Percentiles rank a stretch among this genome's conserved stretches.
These are phyloP conservation scores for Croton setiger DNA, from an alignment of 441 rosid species.

Conservation along the genomic window DNA sequence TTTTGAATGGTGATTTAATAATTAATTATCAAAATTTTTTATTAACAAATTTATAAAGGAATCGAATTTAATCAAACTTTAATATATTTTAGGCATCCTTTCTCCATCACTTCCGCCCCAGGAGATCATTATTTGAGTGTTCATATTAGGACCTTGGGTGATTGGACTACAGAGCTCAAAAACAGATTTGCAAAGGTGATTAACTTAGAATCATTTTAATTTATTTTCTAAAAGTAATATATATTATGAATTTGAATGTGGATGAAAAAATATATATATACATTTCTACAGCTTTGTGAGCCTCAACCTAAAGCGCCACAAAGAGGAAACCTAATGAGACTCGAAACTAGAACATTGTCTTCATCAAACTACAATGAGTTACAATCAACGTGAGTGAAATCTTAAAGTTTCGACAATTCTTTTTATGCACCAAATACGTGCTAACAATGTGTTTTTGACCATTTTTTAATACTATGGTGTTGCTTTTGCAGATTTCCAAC, in stretches of 20 bases:
- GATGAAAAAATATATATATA: too few species aligned
- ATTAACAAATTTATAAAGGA: neutral
- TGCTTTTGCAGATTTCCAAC: constrained; percentile 57
- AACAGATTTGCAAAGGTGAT: constrained; percentile 58
- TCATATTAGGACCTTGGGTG: constrained; percentile 86
- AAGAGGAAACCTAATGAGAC: constrained; percentile 50
- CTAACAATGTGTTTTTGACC: too few species aligned
- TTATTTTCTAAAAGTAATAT: too few species aligned
- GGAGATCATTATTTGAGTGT: constrained; percentile 81
- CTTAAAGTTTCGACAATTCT: too few species aligned
- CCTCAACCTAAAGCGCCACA: constrained; percentile 35
- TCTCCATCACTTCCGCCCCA: constrained; percentile 94
- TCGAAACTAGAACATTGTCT: constrained; percentile 59
- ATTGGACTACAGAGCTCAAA: constrained; percentile 83
- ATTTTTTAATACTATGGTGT: too few species aligned
- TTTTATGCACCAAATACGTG: too few species aligned
- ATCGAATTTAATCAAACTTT: neutral
- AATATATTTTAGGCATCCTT: constrained; percentile 65
- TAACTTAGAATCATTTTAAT: too few species aligned
- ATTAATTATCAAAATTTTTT: constrained; percentile 4
- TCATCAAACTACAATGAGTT: constrained; percentile 41
- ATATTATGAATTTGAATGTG: too few species aligned
- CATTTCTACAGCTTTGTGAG: constrained; percentile 58
- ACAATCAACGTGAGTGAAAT: constrained; percentile 44
- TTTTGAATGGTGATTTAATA: constrained; percentile 62